These are phyloP conservation scores for Calophaca sinica DNA, from an alignment of 306 rosid genomes.

Conservation along the genomic window DNA sequence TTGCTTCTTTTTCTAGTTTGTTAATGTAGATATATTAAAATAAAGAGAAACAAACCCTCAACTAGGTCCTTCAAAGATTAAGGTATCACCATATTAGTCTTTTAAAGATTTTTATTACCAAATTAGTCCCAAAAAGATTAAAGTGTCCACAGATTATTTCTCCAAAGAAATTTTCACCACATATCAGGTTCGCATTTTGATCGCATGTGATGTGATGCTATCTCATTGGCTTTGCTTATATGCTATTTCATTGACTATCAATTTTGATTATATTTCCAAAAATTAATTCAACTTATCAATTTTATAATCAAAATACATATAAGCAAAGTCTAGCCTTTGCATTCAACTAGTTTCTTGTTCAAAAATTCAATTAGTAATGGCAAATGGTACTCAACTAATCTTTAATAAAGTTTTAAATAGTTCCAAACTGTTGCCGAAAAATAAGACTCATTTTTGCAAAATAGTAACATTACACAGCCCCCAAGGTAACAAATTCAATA, in stretches of 20 bases:
- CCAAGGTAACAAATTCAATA: slow-evolving; percentile 18
- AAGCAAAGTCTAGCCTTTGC: not conserved
- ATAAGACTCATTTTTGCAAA: not conserved
- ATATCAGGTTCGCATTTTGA: too few species aligned
- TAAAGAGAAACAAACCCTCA: not conserved
- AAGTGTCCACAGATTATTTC: not conserved
- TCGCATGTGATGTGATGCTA: too few species aligned
- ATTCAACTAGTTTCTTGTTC: slow-evolving; percentile 1
- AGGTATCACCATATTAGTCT: not conserved
- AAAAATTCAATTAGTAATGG: slow-evolving; percentile 5
- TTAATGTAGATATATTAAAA: not conserved
- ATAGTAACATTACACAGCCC: not conserved
- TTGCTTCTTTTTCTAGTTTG: slow-evolving; percentile 8
- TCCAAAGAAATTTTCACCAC: not conserved
- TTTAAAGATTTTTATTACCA: not conserved
- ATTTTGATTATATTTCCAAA: too few species aligned
- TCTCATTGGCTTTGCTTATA: too few species aligned
- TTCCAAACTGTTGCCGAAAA: not conserved
- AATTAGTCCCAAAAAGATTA: not conserved
- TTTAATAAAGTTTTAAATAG: not conserved
- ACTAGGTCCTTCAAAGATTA: not conserved
- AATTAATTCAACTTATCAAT: slow-evolving; percentile 4
- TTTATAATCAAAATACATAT: not conserved
- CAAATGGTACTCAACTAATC: slow-evolving; percentile 14
- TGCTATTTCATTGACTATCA: too few species aligned